Conservation (phyloP, 306 rosid genomes). For the Rosa chinensis region DNA sequence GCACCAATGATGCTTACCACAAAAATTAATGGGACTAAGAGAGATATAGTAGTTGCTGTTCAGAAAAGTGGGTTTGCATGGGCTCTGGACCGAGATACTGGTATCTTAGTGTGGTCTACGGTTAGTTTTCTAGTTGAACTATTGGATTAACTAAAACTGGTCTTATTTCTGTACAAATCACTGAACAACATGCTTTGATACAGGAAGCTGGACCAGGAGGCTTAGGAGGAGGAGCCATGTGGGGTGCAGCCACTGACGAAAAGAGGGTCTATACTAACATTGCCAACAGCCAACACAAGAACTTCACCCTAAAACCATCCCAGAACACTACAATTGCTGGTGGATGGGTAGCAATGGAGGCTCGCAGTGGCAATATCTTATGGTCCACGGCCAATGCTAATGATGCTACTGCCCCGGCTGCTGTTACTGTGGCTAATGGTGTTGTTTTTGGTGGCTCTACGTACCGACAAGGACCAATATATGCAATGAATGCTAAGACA, state of each 20-base stretch:
- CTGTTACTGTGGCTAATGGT: conserved; percentile 56
- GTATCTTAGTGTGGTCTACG: conserved; percentile 43
- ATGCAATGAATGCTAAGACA: conserved; percentile 38
- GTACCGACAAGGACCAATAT: conserved; percentile 35
- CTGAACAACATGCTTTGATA: neutral
- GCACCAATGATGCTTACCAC: conserved; percentile 56
- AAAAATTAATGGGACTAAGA: conserved; percentile 25
- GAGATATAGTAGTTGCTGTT: conserved; percentile 55
- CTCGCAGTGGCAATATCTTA: conserved; percentile 38
- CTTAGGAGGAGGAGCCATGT: conserved; percentile 43
- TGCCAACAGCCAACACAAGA: conserved; percentile 35
- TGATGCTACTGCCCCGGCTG: conserved; percentile 28
- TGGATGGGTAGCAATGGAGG: conserved; percentile 68
- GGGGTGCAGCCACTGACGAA: conserved; percentile 70
- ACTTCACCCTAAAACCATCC: conserved; percentile 52
- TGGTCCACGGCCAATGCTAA: conserved; percentile 49
- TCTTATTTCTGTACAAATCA: neutral
- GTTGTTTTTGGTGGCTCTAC: conserved; percentile 54
- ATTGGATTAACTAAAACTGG: neutral
- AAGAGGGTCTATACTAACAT: conserved; percentile 56
- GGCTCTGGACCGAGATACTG: conserved; percentile 60
- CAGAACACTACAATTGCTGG: conserved; percentile 36
- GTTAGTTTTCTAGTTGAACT: conserved; percentile 24
- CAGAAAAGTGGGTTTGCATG: conserved; percentile 70
- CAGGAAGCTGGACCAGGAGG: conserved; percentile 71